phyloP scores from a whole-genome alignment of 2,329 filamentous ascomycete genomes.

The Venturia pyrina region DNA sequence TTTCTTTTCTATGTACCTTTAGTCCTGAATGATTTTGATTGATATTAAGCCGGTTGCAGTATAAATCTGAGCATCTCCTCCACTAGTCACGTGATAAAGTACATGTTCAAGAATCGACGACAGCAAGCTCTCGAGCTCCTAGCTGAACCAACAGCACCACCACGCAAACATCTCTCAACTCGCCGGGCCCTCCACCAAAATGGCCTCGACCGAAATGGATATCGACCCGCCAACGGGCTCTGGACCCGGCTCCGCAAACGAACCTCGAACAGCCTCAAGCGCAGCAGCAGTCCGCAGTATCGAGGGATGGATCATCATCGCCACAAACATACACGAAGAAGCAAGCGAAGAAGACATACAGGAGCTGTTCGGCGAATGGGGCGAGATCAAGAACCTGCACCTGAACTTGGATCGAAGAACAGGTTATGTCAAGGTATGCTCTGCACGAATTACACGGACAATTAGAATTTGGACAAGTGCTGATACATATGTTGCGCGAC shows the following conservation, averaged over 20 bases:
- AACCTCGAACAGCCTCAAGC: slow-evolving; percentile 63
- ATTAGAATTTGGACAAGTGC: not conserved
- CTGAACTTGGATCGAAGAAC: slow-evolving; percentile 73
- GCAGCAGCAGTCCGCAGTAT: slow-evolving; percentile 77
- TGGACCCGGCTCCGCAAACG: slow-evolving; percentile 37
- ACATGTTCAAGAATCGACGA: not conserved
- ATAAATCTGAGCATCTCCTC: too few relatives aligned
- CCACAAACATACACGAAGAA: slow-evolving; percentile 81
- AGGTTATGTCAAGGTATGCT: slow-evolving; percentile 70
- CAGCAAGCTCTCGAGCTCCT: not conserved
- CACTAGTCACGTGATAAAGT: too few relatives aligned
- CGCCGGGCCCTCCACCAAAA: not conserved
- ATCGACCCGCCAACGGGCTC: slow-evolving; percentile 41
- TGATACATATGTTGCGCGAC: not conserved
- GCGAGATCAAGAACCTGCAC: slow-evolving; percentile 80
- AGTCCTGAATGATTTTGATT: too few relatives aligned
- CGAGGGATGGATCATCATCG: slow-evolving; percentile 81
- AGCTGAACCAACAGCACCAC: not conserved
- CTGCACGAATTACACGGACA: not conserved
- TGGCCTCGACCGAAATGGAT: slow-evolving; percentile 37
- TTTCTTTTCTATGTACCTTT: too few relatives aligned
- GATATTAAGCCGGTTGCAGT: too few relatives aligned
- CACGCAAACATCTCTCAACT: not conserved
- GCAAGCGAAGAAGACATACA: slow-evolving; percentile 74
- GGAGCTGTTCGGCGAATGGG: slow-evolving; percentile 73